Conservation (phyloP, 495 filamentous ascomycete species). For the Letharia columbiana region DNA sequence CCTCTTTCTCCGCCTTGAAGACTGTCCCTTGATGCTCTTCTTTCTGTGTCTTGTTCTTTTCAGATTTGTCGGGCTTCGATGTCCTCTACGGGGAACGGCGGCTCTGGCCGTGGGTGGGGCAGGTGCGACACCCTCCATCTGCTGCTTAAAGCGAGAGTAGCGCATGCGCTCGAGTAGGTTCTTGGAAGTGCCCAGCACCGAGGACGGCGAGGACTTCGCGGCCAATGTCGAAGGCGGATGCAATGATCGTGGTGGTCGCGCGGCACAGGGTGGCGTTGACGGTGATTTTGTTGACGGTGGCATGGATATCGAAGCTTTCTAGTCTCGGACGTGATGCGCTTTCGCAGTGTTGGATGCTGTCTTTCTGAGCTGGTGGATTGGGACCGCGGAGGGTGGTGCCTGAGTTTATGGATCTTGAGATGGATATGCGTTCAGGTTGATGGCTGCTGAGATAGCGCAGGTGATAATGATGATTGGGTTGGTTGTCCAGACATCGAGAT, state of each 20-base stretch:
- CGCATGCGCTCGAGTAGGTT: conserved; percentile 77
- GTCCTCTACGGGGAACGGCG: conserved; percentile 13
- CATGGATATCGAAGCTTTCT: not conserved
- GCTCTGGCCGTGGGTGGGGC: conserved; percentile 24
- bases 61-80: conserved; percentile 22
- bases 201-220: not conserved
- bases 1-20: conserved; percentile 6
- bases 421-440: no score
- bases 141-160: conserved; percentile 58
- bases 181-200: conserved; percentile 51
- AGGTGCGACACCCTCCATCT: conserved; percentile 44
- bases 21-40: conserved; percentile 10
- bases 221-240: no score
- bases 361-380: not conserved
- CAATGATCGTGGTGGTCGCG: no score
- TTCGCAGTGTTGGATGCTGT: not conserved
- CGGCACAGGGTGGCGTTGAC: not conserved
- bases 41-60: conserved; percentile 3
- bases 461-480: no score
- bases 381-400: no score
- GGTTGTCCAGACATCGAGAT: no score
- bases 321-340: not conserved
- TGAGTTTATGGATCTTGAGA: no score
- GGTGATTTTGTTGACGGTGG: not conserved
- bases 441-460: no score